phyloP scores from a whole-genome alignment of 371 early-diverging fungal species.

The Mucor saturninus region DNA sequence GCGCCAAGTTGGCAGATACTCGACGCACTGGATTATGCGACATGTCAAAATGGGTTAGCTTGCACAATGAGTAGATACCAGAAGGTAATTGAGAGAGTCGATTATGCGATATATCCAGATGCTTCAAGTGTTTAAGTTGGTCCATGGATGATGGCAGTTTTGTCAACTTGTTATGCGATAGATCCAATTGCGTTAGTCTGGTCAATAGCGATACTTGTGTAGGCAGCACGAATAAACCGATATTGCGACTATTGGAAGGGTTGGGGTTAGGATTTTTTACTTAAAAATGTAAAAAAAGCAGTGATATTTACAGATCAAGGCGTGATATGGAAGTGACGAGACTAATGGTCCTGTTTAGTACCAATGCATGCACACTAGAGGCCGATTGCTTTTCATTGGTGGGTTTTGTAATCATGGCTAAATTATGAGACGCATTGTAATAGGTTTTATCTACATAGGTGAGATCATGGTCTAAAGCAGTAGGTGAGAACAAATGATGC shows the following conservation, averaged over 20 bases:
- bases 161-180: conserved; percentile 50
- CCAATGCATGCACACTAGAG: conserved; percentile 18
- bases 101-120: conserved; percentile 45
- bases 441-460: conserved; percentile 49
- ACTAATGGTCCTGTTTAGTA: conserved; percentile 30
- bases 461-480: conserved; percentile 38
- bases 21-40: conserved; percentile 61
- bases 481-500: conserved; percentile 47
- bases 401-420: neutral
- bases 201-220: conserved; percentile 34
- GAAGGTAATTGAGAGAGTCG: conserved; percentile 23
- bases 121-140: conserved; percentile 37
- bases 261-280: neutral
- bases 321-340: conserved; percentile 32
- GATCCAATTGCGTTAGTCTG: conserved; percentile 38
- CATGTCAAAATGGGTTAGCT: conserved; percentile 46
- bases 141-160: conserved; percentile 38
- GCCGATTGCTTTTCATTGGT: conserved; percentile 12
- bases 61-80: conserved; percentile 18
- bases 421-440: conserved; percentile 20
- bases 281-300: neutral
- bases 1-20: conserved; percentile 31
- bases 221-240: conserved; percentile 37
- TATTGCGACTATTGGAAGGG: conserved; percentile 29
- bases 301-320: conserved; percentile 39